Evolutionary conservation across 331 rosid genomes (phyloP), one percentile per base, ranked within the genome.

Genomic region (Pyracantha coccinea): DNA sequence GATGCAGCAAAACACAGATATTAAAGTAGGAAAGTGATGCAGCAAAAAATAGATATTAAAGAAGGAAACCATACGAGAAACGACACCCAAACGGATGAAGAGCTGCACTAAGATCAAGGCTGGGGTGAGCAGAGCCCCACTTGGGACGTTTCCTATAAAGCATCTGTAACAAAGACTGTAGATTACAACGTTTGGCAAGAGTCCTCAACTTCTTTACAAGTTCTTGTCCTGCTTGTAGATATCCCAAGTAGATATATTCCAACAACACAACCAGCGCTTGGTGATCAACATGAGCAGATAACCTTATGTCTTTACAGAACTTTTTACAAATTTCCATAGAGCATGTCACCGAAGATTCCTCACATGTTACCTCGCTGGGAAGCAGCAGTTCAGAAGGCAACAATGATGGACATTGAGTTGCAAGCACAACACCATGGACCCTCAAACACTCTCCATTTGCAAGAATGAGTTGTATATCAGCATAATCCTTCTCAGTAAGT

Each of bases 371-470:
- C 73, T 74, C 81, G 52, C 58, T 66, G 73, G 62, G 41, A 61
- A 63, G 50, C 24, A 79, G 72, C 45, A 76, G 65, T 72, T 68
- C 73, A 66, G 78, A 85, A 75, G 98, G 98, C 74, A 94, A 83
- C 75, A 94, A 73, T 55, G 93, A 90, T 52, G 88, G 85, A 75
- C 97, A 89, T 68, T 85, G 89, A 73, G 69, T 80, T 63, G 90
- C 90, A 78, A 93, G 91, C 77, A 91, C 71, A 77, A 87, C 89
- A 78, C 88, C 87, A 81, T 93, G 97, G 82, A 85, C 94, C 71
- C 81, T 89, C 75, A 84, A 73, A 58, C 80, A 60, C 69, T 73
- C 70, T 47, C 91, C 90, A 73, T 80, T 86, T 29, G 82, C 52
- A 59, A 87, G 86, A 76, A 89, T 27, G 76, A 93, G 85, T 65